Percentiles rank a stretch among this genome's conserved stretches.
phyloP scores from a whole-genome alignment of 176 grass and related monocot species.

The Tuctoria greenei region DNA sequence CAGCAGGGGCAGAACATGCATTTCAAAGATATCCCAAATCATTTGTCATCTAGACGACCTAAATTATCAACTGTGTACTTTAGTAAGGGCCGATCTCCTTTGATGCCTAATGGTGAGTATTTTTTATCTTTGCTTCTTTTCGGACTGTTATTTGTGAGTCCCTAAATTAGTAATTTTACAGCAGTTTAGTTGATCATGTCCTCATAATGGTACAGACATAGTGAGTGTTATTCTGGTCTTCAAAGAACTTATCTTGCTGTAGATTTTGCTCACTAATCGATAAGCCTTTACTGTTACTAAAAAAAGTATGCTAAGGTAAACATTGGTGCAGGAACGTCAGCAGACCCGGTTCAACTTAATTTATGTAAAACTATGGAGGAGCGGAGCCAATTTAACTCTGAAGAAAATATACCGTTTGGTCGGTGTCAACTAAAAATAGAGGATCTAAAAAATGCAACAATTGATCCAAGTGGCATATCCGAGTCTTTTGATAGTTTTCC shows the following conservation, averaged over 20 bases:
- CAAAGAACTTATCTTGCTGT: not conserved
- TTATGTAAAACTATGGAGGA: constrained; percentile 51
- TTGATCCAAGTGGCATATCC: constrained; percentile 59
- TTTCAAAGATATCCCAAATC: constrained; percentile 53
- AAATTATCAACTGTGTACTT: constrained; percentile 66
- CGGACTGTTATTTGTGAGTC: not conserved
- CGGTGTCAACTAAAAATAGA: constrained; percentile 61
- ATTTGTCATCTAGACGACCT: constrained; percentile 61
- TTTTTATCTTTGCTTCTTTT: not conserved
- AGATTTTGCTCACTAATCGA: not conserved
- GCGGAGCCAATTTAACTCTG: constrained; percentile 24
- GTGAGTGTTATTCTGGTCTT: not conserved
- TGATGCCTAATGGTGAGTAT: constrained; percentile 67
- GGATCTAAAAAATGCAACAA: constrained; percentile 60
- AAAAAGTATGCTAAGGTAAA: constrained; percentile 24
- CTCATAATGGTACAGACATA: not conserved
- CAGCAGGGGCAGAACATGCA: constrained; percentile 39
- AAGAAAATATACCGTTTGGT: constrained; percentile 43
- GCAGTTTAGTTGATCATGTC: not conserved
- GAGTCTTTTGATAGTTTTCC: constrained; percentile 86
- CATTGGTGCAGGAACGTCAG: constrained; percentile 44
- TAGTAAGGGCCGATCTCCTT: constrained; percentile 67
- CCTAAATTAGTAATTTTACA: not conserved
- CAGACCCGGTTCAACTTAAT: constrained; percentile 39
- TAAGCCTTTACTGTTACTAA: constrained; percentile 13